Base-by-base conservation (phyloP, 352 stramenopile genomes). In the Pythium monospermum region DNA sequence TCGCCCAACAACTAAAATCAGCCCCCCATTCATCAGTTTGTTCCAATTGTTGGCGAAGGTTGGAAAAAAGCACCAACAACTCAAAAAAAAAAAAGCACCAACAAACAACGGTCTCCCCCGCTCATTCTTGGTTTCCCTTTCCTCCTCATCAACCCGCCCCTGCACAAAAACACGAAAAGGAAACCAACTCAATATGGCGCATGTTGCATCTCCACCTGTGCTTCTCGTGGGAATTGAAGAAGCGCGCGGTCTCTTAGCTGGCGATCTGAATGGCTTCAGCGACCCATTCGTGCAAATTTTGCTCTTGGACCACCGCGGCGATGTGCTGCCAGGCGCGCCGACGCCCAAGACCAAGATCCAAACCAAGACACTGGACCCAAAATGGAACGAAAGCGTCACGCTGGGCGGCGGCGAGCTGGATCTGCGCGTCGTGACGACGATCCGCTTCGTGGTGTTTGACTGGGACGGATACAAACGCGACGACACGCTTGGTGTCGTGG, bases 251-350 rank as follows among this genome's bases (percentile, higher is more conserved):
- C 69, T 92, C 27, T 66, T 86, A 43, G 72, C 69, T 8, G 77
- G 69, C 36, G 81, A 90, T 64, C 43, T 72, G 25, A 86, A 83
- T 45, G 81, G 81, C 47, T 79, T 74, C 28, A 90, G 78, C 65
- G 78, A 90, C 59, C 78, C 78, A 48, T 90, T 77, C 59, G 76
- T 85, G 49, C 49, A 69, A 45, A 43, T 90, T 12, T 59, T 65
- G 42, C 69, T 83, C 44, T 61, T 84, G 31, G 70, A 90, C 57
- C 55, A 65, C 49, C 69, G 62, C 38, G 73, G 71, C 43, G 56
- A 71, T 2, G 57, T 58, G 18, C 58, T 87, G 30, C 57, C 61
- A 15, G 53, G 63, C 7, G 71, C 59, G 13, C 69, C 69, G 4
- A 40, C 49, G 23, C 64, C 69, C 64, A 76, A 85, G 65, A 85